Evolutionary conservation across 1,284 basidiomycete genomes (phyloP), one percentile per base, ranked within the genome.

Genomic region (Irpex lacteus): DNA sequence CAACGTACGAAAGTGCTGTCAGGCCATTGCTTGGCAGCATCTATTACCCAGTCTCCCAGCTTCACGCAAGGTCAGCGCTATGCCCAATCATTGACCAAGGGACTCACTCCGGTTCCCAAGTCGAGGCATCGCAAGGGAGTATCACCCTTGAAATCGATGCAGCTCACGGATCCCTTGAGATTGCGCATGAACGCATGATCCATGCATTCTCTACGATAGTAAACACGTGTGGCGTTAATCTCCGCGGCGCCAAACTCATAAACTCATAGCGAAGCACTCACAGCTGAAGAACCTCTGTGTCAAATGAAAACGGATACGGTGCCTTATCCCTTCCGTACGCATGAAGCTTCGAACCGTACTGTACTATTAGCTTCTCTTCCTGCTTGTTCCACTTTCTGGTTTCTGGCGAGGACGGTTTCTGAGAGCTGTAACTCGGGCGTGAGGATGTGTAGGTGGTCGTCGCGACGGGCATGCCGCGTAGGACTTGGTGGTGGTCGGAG

Each of bases 21-120:
- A 26, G 84, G 81, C 90, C 90, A 92, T 70, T 83, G 78, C 70
- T 85, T 89, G 3, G 90, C 88, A 11, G 90, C 88, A 67, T 90
- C 86, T 63, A 92, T 76, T 19, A 88, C 76, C 90, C 90, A 92
- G 26, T 82, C 81, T 8, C 90, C 90, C 36, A 84, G 82, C 89
- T 91, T 69, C 34, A 66, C 44, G 19, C 19, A 11, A 21, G 11
- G 52, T 61, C 53, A 61, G 60, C 47, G 26, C 37, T 19, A 40
- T 15, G 37, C 4, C 37, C 15, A 52, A 19, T 47, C 37, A 47
- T 38, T 38, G 18, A 60, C 63, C 50, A 21, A 44, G 37, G 34
- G 61, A 78, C 85, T 58, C 74, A 91, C 88, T 62, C 88, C 88
- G 66, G 88, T 90, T n/a, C 89, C 89, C 11, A 91, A 77, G 75